phyloP scores from a whole-genome alignment of 2,329 filamentous ascomycete genomes.

The Ophiobolus disseminans region DNA sequence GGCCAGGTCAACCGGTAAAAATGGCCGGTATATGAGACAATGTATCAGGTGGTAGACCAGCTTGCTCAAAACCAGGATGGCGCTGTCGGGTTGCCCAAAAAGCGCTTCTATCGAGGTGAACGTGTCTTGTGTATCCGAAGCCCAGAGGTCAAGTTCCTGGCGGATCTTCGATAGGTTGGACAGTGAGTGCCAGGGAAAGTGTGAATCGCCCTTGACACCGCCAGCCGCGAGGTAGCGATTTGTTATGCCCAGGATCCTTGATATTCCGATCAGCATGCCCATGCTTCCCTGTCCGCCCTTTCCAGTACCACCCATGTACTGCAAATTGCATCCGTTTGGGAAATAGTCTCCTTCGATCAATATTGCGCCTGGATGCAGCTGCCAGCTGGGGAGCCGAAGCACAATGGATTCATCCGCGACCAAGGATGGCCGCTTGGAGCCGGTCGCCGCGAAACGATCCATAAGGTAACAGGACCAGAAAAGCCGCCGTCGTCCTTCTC shows the following conservation, averaged over 20 bases:
- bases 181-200: constrained; percentile 88
- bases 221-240: constrained; percentile 85
- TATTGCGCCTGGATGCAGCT: constrained; percentile 65
- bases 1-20: constrained; percentile 81
- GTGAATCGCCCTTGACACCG: constrained; percentile 86
- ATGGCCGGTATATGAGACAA: constrained; percentile 85
- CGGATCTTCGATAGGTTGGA: constrained; percentile 87
- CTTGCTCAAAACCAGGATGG: constrained; percentile 80
- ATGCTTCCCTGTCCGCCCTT: constrained; percentile 77
- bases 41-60: constrained; percentile 86
- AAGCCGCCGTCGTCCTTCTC: constrained; percentile 77
- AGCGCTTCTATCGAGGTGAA: constrained; percentile 78
- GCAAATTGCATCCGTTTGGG: constrained; percentile 77
- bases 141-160: constrained; percentile 85
- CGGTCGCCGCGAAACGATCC: constrained; percentile 82
- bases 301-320: constrained; percentile 71
- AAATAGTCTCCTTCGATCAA: constrained; percentile 81
- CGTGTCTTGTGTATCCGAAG: constrained; percentile 77
- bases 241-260: constrained; percentile 80
- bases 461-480: constrained; percentile 92
- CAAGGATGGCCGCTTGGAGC: constrained; percentile 81
- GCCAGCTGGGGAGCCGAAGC: constrained; percentile 77
- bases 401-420: constrained; percentile 79
- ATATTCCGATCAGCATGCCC: constrained; percentile 84
- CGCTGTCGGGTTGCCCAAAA: constrained; percentile 80